Conservation (phyloP, 2,329 filamentous ascomycete species). For the Colletotrichum falcatum region DNA sequence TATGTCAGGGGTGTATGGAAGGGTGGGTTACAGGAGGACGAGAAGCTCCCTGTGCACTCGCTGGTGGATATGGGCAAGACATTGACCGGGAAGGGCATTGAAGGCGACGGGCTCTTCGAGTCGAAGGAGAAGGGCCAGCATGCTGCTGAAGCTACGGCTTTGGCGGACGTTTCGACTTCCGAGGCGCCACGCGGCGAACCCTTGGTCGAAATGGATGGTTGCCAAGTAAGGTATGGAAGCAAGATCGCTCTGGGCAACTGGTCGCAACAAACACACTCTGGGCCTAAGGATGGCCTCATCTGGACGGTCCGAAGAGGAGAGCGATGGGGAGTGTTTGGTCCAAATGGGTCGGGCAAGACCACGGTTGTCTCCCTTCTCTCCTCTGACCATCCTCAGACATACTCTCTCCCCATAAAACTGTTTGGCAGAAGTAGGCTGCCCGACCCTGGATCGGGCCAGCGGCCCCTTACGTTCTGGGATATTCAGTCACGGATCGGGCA, state of each 20-base stretch:
- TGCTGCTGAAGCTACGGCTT: conserved; percentile 14
- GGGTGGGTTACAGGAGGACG: conserved; percentile 59
- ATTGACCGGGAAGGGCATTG: conserved; percentile 55
- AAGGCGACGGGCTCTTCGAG: conserved; percentile 52
- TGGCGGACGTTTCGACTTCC: conserved; percentile 11
- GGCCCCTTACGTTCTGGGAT: conserved; percentile 90
- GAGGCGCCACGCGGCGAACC: conserved; percentile 66
- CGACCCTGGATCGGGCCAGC: conserved; percentile 71
- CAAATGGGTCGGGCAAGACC: conserved; percentile 96
- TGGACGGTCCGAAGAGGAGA: conserved; percentile 89
- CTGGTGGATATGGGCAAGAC: conserved; percentile 63
- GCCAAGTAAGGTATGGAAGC: conserved; percentile 82
- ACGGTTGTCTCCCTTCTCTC: conserved; percentile 92
- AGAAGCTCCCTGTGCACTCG: conserved; percentile 60
- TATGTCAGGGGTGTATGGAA: conserved; percentile 61
- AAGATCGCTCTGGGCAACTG: conserved; percentile 86
- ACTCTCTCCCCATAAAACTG: conserved; percentile 86
- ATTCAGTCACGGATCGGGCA: conserved; percentile 91
- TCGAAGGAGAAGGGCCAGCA: conserved; percentile 41
- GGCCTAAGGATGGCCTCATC: conserved; percentile 72
- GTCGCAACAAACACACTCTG: conserved; percentile 68
- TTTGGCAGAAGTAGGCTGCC: conserved; percentile 88
- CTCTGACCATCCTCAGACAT: conserved; percentile 95
- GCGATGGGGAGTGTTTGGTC: conserved; percentile 92
- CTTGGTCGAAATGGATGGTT: conserved; percentile 88